Conservation (phyloP, 1,284 basidiomycete genomes). For the Apiotrichum brassicae region DNA sequence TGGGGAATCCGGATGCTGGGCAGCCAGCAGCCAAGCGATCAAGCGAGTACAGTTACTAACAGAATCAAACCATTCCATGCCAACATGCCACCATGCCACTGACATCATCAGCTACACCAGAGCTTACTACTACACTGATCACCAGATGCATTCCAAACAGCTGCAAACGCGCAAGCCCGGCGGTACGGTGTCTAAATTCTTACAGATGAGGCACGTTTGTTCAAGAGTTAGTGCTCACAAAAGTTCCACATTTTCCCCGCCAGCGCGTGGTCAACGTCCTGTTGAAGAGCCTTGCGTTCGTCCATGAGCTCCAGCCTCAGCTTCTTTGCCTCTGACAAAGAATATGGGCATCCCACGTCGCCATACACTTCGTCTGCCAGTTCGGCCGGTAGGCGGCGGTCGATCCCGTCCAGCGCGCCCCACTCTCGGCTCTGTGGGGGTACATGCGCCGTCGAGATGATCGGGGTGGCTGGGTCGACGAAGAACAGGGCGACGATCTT, state of each 20-base stretch:
- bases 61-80: too few species aligned
- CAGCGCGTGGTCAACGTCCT: background rate
- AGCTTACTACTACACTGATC: too few species aligned
- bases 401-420: background rate
- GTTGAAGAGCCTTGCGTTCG: conserved; percentile 6
- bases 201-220: too few species aligned
- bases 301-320: conserved; percentile 16
- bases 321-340: conserved; percentile 5
- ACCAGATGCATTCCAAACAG: too few species aligned
- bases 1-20: too few species aligned
- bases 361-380: conserved; percentile 5
- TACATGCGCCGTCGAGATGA: conserved; percentile 8
- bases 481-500: conserved; percentile 19
- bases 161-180: too few species aligned
- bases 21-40: too few species aligned
- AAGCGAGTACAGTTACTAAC: too few species aligned
- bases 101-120: too few species aligned
- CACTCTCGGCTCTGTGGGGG: conserved; percentile 16
- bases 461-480: conserved; percentile 9
- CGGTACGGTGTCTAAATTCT: too few species aligned
- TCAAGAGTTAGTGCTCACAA: conserved; percentile 19
- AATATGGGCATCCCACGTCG: conserved; percentile 10
- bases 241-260: conserved; percentile 1
- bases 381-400: conserved; percentile 6
- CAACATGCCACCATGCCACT: too few species aligned